phyloP scores from a whole-genome alignment of 352 stramenopile genomes.

The Globisporangium splendens region DNA sequence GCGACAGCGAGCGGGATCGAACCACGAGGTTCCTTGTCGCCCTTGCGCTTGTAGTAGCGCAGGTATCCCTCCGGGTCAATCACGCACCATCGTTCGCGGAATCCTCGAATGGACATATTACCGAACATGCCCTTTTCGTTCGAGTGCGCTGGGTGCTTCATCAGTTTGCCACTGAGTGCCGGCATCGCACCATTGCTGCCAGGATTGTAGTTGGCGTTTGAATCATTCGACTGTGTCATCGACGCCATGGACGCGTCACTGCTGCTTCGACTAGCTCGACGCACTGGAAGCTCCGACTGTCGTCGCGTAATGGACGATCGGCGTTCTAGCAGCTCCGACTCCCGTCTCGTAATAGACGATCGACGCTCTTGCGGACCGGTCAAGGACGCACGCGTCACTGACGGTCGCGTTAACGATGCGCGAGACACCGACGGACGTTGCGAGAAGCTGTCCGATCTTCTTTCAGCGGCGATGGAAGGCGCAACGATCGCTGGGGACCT shows the following conservation, averaged over 20 bases:
- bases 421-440: conserved; percentile 28
- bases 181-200: conserved; percentile 28
- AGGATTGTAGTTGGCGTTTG: conserved; percentile 26
- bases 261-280: conserved; percentile 34
- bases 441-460: conserved; percentile 16
- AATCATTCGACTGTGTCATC: conserved; percentile 47
- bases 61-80: conserved; percentile 64
- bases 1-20: conserved; percentile 61
- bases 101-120: conserved; percentile 74
- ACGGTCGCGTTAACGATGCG: conserved; percentile 6
- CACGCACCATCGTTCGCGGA: conserved; percentile 70
- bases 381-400: conserved; percentile 2
- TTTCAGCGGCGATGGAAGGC: conserved; percentile 21
- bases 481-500: conserved; percentile 12
- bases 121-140: conserved; percentile 77
- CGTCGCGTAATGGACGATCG: background rate
- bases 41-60: conserved; percentile 78
- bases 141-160: conserved; percentile 75
- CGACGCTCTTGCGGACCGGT: conserved; percentile 7
- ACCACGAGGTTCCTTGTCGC: conserved; percentile 69
- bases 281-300: conserved; percentile 31
- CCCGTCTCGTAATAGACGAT: too few relatives aligned
- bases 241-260: conserved; percentile 58
- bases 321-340: too few relatives aligned
- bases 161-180: conserved; percentile 46